These are phyloP conservation scores for Ophiostoma perfectum DNA, from an alignment of 2,329 filamentous ascomycete species.

Conservation along the genomic window DNA sequence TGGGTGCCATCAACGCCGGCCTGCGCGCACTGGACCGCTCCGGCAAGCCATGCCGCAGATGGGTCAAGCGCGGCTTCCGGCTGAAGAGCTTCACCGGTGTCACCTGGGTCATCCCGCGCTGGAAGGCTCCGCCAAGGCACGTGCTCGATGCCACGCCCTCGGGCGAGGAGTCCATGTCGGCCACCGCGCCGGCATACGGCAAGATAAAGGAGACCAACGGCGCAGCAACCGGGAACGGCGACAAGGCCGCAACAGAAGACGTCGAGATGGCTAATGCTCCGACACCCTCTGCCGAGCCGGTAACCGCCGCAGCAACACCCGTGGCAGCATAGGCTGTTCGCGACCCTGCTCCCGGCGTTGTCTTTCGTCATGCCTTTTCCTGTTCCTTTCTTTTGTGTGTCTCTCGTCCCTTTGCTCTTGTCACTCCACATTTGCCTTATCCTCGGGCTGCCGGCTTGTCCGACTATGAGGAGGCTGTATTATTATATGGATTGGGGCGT, in stretches of 20 bases:
- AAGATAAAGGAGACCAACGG: slow-evolving; percentile 61
- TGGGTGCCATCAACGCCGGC: slow-evolving; percentile 94
- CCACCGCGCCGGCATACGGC: slow-evolving; percentile 31
- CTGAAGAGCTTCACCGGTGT: slow-evolving; percentile 92
- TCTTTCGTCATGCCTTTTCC: no score
- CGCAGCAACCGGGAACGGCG: slow-evolving; percentile 35
- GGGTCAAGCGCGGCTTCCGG: slow-evolving; percentile 74
- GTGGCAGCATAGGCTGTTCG: slow-evolving; percentile 16
- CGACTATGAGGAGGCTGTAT: background rate
- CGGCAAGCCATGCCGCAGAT: slow-evolving; percentile 86
- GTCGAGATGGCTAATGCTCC: slow-evolving; percentile 51
- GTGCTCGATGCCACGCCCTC: slow-evolving; percentile 35
- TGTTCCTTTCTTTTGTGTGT: background rate
- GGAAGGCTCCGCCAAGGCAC: slow-evolving; percentile 65
- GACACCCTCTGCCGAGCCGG: slow-evolving; percentile 37
- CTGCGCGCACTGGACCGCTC: slow-evolving; percentile 89
- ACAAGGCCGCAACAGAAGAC: slow-evolving; percentile 42
- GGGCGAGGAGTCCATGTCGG: slow-evolving; percentile 32
- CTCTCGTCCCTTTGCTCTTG: background rate
- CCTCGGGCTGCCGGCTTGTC: background rate
- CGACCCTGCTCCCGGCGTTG: background rate
- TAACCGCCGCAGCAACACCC: slow-evolving; percentile 18
- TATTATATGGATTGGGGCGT: slow-evolving; percentile 9
- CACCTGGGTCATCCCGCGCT: slow-evolving; percentile 73
- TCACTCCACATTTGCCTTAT: background rate